phyloP scores from a whole-genome alignment of 2,329 filamentous ascomycete species.

The Clonostachys byssicola region DNA sequence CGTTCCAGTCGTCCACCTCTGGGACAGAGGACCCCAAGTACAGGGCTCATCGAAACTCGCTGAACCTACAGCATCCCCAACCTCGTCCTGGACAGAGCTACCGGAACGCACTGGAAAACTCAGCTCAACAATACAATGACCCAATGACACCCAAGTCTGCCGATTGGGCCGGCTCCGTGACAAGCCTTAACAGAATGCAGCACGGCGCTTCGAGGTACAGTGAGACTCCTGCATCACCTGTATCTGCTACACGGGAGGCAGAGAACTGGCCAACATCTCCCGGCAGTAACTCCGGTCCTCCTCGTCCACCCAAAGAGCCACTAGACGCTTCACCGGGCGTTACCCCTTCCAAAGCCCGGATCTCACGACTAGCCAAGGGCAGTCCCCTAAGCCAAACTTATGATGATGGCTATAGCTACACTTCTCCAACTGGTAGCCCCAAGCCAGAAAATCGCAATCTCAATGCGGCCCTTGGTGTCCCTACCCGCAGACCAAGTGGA shows the following conservation, averaged over 20 bases:
- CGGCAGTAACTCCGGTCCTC: constrained; percentile 32
- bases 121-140: constrained; percentile 63
- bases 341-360: constrained; percentile 41
- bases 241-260: constrained; percentile 19
- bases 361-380: constrained; percentile 47
- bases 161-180: constrained; percentile 59
- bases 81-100: constrained; percentile 72
- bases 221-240: constrained; percentile 26
- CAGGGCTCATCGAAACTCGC: constrained; percentile 74
- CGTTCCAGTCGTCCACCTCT: constrained; percentile 38
- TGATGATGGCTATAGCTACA: constrained; percentile 50
- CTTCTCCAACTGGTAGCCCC: constrained; percentile 49
- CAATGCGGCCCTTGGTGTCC: constrained; percentile 45
- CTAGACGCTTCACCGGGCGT: constrained; percentile 35
- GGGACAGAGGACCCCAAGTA: constrained; percentile 67
- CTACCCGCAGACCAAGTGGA: constrained; percentile 51
- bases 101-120: constrained; percentile 68
- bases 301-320: constrained; percentile 60
- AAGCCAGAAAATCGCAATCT: constrained; percentile 54
- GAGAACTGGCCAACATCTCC: constrained; percentile 43
- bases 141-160: constrained; percentile 56
- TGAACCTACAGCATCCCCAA: constrained; percentile 77
- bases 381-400: constrained; percentile 53
- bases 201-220: constrained; percentile 41
- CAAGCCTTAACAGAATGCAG: constrained; percentile 51